Base-by-base conservation (phyloP, 2,329 filamentous ascomycete species). In the Paraconiothyrium brasiliense region DNA sequence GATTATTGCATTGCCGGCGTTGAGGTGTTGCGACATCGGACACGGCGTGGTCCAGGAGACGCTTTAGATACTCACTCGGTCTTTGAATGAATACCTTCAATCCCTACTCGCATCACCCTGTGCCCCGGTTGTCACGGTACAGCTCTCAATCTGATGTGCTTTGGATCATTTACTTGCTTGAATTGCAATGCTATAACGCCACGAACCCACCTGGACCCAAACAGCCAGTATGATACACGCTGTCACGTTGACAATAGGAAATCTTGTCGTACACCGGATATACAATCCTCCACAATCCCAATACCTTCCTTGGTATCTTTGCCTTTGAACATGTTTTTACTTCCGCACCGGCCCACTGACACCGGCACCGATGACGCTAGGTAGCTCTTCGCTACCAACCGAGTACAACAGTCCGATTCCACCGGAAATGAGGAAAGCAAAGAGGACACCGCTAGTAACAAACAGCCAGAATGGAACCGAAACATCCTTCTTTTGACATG, bases 361-460 rank as follows among this genome's bases (percentile, higher is more conserved):
- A 66, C 95, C 95, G 51, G 95, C 95, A n/a, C 93, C 93, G 78
- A 99, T 94, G 9, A 99, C 94, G 70, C 93, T 93, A 0, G 95
- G 95, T 66, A 98, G 84, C 80, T 93, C 91, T 82, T 97, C 89
- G 77, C 91, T 87, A 37, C 94, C 95, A 72, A 98, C 92, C 65
- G 84, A 89, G 79, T 90, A 95, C 57, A 99, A 79, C 84, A 97
- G 83, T 6, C 90, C 88, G 69, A 98, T 89, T 11, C 88, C 89
- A 76, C 91, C 89, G 41, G 84, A 84, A 32, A 96, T 81, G 41
- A 92, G 80, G 50, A 87, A 85, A 1, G 95, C 80, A 64, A 96
- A 83, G 41, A 89, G 80, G 51, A 97, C 81, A 4, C 87, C 90
- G 70, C 95, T 91, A 8, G 90, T 88, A 13, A 87, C 86, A 71